These are phyloP conservation scores for Geosmithia flava DNA, from an alignment of 2,329 filamentous ascomycete genomes.

Conservation along the genomic window DNA sequence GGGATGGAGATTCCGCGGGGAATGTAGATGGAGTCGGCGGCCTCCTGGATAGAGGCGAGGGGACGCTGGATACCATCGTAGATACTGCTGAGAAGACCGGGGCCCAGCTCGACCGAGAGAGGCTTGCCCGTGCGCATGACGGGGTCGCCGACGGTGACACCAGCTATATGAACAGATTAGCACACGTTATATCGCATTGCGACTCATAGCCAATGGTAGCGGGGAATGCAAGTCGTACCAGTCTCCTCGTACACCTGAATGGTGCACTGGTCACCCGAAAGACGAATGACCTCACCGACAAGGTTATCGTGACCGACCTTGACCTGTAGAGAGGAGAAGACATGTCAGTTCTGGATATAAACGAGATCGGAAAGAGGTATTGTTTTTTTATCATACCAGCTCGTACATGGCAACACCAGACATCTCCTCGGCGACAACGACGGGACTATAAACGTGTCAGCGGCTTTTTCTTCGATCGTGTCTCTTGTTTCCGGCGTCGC, in stretches of 20 bases:
- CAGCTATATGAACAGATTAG: conserved; percentile 43
- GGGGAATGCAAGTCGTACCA: conserved; percentile 38
- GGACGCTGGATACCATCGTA: conserved; percentile 99
- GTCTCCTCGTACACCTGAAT: conserved; percentile 99
- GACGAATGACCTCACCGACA: conserved; percentile 95
- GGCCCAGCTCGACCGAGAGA: conserved; percentile 91
- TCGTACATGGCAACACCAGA: conserved; percentile 99
- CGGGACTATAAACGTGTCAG: conserved; percentile 46
- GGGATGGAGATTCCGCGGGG: conserved; percentile 85
- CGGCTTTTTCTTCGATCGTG: conserved; percentile 1
- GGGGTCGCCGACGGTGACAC: conserved; percentile 90
- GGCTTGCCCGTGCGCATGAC: conserved; percentile 87
- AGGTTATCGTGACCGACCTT: conserved; percentile 85
- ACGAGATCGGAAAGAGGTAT: background rate
- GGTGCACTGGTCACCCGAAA: conserved; percentile 88
- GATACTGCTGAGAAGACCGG: conserved; percentile 95
- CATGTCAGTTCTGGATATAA: background rate
- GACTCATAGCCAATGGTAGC: background rate
- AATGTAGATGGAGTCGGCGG: conserved; percentile 87
- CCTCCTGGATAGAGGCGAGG: conserved; percentile 68
- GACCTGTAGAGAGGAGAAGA: conserved; percentile 40
- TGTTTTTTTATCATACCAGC: conserved; percentile 47
- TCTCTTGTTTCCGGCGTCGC: background rate
- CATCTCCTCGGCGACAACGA: conserved; percentile 97
- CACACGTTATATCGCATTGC: conserved; percentile 3